phyloP scores from a whole-genome alignment of 257 asterid species.

The Solanum chilense region DNA sequence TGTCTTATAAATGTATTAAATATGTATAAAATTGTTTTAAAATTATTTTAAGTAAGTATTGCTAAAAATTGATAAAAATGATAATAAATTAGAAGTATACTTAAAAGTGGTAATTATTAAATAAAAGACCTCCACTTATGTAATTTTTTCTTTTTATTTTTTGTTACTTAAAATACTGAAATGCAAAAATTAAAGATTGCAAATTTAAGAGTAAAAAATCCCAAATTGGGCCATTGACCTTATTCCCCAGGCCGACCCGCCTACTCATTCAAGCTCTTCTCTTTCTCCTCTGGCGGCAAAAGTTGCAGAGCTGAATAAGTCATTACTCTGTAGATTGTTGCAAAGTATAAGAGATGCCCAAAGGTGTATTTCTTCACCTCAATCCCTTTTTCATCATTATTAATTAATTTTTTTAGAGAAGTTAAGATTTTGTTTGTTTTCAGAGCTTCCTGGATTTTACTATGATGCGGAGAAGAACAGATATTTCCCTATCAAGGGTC shows the following conservation, averaged over 20 bases:
- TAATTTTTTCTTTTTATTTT: no score
- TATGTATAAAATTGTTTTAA: no score
- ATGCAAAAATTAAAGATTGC: no score
- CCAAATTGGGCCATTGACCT: neutral
- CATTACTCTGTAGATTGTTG: neutral
- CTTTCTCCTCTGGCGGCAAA: neutral
- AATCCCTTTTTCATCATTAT: neutral
- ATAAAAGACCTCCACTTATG: no score
- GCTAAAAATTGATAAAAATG: no score
- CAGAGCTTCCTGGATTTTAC: slow-evolving; percentile 87
- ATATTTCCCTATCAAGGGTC: slow-evolving; percentile 75
- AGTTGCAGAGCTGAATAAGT: neutral
- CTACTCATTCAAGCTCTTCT: neutral
- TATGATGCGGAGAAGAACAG: slow-evolving; percentile 75
- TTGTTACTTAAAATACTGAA: no score
- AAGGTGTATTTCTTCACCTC: neutral
- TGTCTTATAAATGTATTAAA: no score
- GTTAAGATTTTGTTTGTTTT: neutral
- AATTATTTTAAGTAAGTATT: no score
- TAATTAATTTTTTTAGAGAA: neutral
- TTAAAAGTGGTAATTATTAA: no score
- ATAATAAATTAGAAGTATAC: no score
- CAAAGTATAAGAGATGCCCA: neutral
- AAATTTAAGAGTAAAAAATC: neutral
- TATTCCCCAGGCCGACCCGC: neutral